Percentiles rank a stretch among this genome's conserved stretches.
These are phyloP conservation scores for Calonectria pseudoreteaudii DNA, from an alignment of 2,329 filamentous ascomycete species.

Conservation along the genomic window DNA sequence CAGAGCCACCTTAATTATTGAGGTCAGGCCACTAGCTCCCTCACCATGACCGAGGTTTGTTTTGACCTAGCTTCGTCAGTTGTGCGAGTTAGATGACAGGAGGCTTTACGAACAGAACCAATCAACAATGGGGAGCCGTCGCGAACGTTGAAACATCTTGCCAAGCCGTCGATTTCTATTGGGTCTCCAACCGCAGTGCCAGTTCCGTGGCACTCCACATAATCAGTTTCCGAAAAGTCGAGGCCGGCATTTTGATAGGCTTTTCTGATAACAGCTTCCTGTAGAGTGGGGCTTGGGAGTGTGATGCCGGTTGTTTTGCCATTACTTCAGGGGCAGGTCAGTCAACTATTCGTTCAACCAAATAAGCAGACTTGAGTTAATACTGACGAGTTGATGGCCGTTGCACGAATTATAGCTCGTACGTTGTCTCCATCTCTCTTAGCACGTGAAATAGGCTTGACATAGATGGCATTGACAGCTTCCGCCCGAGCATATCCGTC, in stretches of 20 bases:
- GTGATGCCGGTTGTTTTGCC: slow-evolving; percentile 37
- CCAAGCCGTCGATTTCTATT: slow-evolving; percentile 44
- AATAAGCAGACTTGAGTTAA: background rate
- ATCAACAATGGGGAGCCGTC: background rate
- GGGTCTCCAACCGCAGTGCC: slow-evolving; percentile 55
- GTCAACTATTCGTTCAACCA: background rate
- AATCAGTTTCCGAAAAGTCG: slow-evolving; percentile 29
- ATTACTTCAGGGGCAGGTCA: slow-evolving; percentile 13
- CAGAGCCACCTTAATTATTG: background rate
- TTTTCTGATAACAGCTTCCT: slow-evolving; percentile 31
- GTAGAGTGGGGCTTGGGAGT: slow-evolving; percentile 34
- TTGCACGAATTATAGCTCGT: slow-evolving; percentile 38
- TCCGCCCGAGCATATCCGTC: slow-evolving; percentile 51
- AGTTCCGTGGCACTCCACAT: slow-evolving; percentile 44
- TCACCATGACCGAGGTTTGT: background rate
- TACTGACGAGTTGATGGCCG: slow-evolving; percentile 27
- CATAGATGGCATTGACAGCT: slow-evolving; percentile 43
- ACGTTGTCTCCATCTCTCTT: slow-evolving; percentile 38
- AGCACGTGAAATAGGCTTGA: slow-evolving; percentile 48
- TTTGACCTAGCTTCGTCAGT: background rate
- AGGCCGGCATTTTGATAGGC: slow-evolving; percentile 31
- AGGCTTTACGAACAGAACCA: background rate
- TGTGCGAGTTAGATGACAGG: background rate
- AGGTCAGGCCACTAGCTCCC: background rate
- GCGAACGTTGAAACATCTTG: background rate